Conservation (phyloP, 2,329 filamentous ascomycete species). For the Aureobasidium uvarum region DNA sequence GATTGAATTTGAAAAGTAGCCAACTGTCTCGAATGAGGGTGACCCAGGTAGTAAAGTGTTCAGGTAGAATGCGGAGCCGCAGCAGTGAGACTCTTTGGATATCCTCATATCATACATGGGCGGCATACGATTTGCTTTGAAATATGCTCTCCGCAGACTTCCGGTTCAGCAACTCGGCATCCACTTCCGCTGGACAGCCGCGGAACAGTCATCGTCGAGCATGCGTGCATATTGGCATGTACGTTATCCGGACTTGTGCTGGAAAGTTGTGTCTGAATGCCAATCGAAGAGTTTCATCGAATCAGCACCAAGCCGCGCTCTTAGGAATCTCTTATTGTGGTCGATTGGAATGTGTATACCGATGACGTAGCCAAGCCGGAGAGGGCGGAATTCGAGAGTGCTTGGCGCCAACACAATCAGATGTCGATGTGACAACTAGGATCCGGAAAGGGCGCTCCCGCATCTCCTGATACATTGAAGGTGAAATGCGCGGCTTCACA, state of each 20-base stretch:
- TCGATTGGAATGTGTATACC: neutral
- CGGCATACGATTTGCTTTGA: neutral
- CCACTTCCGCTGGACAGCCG: neutral
- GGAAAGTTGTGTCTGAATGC: too few relatives aligned
- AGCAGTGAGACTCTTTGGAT: neutral
- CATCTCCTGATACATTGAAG: neutral
- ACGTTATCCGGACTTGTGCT: too few relatives aligned
- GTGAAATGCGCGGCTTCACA: neutral
- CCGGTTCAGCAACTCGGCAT: neutral
- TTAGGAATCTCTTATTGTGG: too few relatives aligned
- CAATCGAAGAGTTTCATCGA: too few relatives aligned
- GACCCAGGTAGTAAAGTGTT: neutral
- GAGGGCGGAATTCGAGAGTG: neutral
- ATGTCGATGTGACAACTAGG: neutral
- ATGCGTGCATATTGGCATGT: too few relatives aligned
- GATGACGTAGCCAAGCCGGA: neutral
- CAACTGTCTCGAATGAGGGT: neutral
- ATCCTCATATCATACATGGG: neutral
- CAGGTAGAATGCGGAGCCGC: neutral
- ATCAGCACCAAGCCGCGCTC: neutral
- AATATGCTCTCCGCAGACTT: constrained; percentile 11
- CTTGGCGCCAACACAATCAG: neutral
- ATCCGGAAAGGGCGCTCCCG: neutral
- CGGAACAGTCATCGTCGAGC: neutral
- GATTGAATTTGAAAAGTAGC: neutral